A percentile compares a stretch with the other conserved stretches of the same genome.
Evolutionary conservation across 169 alveolate species (phyloP).

Genomic region (Cryptosporidium canis): DNA sequence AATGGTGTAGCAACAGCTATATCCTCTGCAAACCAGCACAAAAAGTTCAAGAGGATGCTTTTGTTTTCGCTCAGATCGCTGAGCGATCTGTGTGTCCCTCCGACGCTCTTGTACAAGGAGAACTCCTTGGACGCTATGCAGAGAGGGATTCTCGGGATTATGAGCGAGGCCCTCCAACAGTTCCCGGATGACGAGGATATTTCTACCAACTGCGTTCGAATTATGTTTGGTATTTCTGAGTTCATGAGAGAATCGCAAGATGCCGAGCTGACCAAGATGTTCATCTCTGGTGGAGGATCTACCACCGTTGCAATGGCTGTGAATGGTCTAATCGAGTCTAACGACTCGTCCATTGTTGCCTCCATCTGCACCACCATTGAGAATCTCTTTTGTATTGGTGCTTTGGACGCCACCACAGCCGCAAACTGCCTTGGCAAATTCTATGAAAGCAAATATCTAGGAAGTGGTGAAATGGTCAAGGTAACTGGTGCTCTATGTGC

Average conservation of each 20-base stretch:
- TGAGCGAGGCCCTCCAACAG: conserved; percentile 86
- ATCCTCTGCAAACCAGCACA: conserved; percentile 89
- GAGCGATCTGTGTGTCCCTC: conserved; percentile 90
- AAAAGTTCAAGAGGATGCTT: conserved; percentile 91
- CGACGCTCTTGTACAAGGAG: conserved; percentile 87
- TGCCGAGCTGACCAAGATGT: conserved; percentile 74
- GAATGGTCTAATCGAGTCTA: conserved; percentile 33
- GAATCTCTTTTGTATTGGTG: conserved; percentile 12
- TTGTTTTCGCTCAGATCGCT: conserved; percentile 90
- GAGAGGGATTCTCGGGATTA: conserved; percentile 84
- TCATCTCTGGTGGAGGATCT: conserved; percentile 82
- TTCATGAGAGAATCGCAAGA: conserved; percentile 83
- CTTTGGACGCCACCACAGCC: conserved; percentile 16
- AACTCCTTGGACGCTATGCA: conserved; percentile 90
- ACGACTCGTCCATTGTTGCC: conserved; percentile 3
- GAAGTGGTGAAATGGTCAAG: conserved; percentile 26
- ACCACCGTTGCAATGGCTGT: conserved; percentile 81
- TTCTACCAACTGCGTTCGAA: conserved; percentile 81
- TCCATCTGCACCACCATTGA: conserved; percentile 39
- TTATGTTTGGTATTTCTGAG: conserved; percentile 88
- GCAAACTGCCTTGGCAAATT: conserved; percentile 39
- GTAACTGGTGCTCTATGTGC: conserved; percentile 46
- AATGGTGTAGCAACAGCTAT: conserved; percentile 93
- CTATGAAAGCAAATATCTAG: conserved; percentile 59
- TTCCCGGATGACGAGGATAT: conserved; percentile 91